These are phyloP conservation scores for Copromyces sp. DNA, from an alignment of 495 filamentous ascomycete species.

Conservation along the genomic window DNA sequence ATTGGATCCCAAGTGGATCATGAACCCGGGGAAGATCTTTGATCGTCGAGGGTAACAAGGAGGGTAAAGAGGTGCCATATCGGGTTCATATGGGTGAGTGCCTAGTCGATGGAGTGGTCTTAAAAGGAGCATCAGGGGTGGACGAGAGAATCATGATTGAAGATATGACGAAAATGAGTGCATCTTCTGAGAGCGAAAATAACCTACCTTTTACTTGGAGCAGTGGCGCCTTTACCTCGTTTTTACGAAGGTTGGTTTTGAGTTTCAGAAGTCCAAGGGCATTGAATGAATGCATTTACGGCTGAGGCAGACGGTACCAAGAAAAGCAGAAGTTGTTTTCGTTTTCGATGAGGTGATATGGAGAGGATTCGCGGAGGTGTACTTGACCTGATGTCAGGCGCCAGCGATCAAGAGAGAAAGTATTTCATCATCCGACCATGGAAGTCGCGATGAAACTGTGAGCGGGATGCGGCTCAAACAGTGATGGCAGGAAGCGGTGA, in stretches of 20 bases:
- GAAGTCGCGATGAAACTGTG: not conserved
- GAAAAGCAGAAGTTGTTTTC: not conserved
- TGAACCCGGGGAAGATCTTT: conserved; percentile 89
- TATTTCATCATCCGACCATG: not conserved
- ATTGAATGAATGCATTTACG: not conserved
- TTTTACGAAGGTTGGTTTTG: not conserved
- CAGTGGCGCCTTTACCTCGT: not conserved
- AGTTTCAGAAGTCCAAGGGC: not conserved
- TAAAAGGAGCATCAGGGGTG: not conserved
- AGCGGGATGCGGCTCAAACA: not conserved
- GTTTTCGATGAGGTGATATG: not conserved
- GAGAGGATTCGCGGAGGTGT: not conserved
- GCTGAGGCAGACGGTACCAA: not conserved
- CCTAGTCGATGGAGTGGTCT: not conserved
- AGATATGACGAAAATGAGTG: not conserved
- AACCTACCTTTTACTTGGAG: not conserved
- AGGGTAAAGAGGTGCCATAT: not conserved
- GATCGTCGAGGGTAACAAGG: conserved; percentile 33
- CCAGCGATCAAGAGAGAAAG: too few relatives aligned
- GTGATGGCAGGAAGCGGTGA: not conserved
- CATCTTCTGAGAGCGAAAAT: not conserved
- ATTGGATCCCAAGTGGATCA: conserved; percentile 81
- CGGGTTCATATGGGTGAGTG: not conserved
- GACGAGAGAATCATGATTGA: not conserved
- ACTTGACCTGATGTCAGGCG: not conserved